phyloP scores from a whole-genome alignment of 345 rosid species.

The Theobroma cacao region DNA sequence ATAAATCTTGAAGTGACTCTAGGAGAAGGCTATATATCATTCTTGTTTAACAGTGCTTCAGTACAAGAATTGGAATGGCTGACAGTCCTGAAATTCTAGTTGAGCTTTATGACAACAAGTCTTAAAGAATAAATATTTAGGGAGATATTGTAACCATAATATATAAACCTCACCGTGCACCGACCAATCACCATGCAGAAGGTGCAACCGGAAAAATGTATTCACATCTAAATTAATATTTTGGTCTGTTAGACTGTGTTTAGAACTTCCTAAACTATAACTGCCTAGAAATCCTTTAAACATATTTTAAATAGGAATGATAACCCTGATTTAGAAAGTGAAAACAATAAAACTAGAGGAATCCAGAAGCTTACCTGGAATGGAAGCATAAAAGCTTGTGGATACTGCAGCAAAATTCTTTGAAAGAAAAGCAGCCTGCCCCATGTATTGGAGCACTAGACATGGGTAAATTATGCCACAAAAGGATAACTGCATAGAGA shows the following conservation, averaged over 20 bases:
- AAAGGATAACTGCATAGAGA: conserved; percentile 69
- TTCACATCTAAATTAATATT: not conserved
- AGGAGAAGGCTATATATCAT: not conserved
- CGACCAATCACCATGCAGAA: not conserved
- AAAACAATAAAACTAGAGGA: conserved; percentile 8
- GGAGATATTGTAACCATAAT: not conserved
- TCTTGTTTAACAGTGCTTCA: not conserved
- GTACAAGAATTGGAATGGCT: not conserved
- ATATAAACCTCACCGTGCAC: not conserved
- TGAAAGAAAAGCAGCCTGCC: conserved; percentile 93
- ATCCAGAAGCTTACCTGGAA: conserved; percentile 64
- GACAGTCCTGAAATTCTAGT: not conserved
- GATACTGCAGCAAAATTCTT: conserved; percentile 60
- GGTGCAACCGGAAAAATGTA: not conserved
- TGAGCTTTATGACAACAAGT: not conserved
- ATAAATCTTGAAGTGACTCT: conserved; percentile 10
- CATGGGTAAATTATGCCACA: conserved; percentile 78
- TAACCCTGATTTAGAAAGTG: not conserved
- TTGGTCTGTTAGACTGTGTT: not conserved
- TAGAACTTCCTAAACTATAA: not conserved
- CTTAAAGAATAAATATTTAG: not conserved
- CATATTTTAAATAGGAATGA: not conserved
- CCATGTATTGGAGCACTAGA: conserved; percentile 97
- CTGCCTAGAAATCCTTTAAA: not conserved
- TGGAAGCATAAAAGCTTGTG: conserved; percentile 72